These are phyloP conservation scores for Tuber melanosporum DNA, from an alignment of 495 filamentous ascomycete genomes.

Conservation along the genomic window DNA sequence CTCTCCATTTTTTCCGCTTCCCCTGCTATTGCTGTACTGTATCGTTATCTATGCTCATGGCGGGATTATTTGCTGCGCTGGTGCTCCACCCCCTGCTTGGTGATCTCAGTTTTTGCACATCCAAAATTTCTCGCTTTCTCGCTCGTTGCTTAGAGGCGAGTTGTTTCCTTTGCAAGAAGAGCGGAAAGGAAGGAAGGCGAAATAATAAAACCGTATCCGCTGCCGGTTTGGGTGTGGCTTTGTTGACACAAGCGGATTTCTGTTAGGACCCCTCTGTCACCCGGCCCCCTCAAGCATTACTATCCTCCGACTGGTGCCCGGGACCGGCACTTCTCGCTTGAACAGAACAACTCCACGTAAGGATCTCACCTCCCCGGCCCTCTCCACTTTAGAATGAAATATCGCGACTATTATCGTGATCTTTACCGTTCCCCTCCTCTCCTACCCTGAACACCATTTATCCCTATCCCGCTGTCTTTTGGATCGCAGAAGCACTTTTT, in stretches of 20 bases:
- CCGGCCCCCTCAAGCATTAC: neutral
- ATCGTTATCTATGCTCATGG: neutral
- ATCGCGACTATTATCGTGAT: neutral
- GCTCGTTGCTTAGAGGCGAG: neutral
- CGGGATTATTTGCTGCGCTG: neutral
- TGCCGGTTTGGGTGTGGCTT: constrained; percentile 2
- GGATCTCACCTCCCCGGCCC: neutral
- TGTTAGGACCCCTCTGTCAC: neutral
- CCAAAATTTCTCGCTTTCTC: neutral
- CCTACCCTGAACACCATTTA: neutral
- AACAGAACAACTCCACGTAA: neutral
- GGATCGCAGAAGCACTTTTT: neutral
- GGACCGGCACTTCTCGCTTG: neutral
- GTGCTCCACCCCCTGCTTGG: neutral
- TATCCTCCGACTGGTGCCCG: neutral
- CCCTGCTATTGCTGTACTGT: neutral
- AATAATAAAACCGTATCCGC: neutral
- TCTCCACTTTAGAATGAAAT: neutral
- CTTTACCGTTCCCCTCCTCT: neutral
- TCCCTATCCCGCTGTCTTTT: neutral
- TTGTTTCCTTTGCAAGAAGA: neutral
- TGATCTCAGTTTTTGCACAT: neutral
- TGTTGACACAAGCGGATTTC: constrained; percentile 1
- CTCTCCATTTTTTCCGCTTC: neutral
- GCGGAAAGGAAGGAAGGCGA: neutral